Conservation (phyloP, 176 grass and related monocot genomes). For the Paspalum vaginatum region DNA sequence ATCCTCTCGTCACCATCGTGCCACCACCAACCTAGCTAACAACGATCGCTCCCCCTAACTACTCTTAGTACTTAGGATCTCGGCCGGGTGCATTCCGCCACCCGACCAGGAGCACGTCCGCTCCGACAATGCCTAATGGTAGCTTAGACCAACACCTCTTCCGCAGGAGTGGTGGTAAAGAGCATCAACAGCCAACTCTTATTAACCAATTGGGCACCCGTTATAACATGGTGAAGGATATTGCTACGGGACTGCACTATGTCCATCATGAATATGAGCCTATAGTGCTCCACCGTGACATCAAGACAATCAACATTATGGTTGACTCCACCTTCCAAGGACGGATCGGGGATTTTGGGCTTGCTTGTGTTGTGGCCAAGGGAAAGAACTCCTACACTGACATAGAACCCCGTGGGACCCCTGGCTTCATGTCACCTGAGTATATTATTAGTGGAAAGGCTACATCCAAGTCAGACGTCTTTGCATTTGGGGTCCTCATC, state of each 20-base stretch:
- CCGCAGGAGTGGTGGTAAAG: background rate
- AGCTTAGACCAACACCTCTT: background rate
- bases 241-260: background rate
- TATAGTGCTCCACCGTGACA: conserved; percentile 2
- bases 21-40: too few relatives aligned
- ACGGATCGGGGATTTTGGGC: background rate
- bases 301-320: conserved; percentile 9
- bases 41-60: too few relatives aligned
- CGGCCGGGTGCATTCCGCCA: too few relatives aligned
- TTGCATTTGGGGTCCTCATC: background rate
- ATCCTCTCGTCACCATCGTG: too few relatives aligned
- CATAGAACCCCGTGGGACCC: background rate
- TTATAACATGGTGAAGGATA: background rate
- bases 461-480: background rate
- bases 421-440: background rate
- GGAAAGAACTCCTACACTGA: background rate
- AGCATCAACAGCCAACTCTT: background rate
- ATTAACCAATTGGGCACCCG: background rate
- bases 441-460: background rate
- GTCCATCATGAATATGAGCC: conserved; percentile 1
- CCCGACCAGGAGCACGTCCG: too few relatives aligned
- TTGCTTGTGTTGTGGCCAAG: background rate
- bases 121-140: too few relatives aligned
- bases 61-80: too few relatives aligned
- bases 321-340: background rate